Base-by-base conservation (phyloP, 176 grass and related monocot species). In the Thinopyrum elongatum region DNA sequence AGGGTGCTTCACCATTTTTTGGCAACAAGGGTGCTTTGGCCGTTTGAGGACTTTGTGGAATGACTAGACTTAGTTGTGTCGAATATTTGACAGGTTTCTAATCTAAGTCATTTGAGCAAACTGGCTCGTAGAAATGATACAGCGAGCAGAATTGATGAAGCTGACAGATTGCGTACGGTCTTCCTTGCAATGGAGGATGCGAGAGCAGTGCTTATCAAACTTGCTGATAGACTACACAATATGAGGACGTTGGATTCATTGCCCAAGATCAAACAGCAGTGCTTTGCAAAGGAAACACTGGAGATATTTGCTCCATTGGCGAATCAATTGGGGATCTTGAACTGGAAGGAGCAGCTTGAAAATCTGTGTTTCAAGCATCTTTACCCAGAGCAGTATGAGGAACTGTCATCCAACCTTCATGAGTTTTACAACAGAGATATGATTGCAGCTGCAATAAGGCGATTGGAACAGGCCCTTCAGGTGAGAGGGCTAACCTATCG, bases 271-370 rank as follows among this genome's bases (percentile, higher is more conserved):
- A 95, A 95, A 84, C 92, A 86, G 33, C 87, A 95, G 26, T 83
- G 85, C 31, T 93, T 91, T 84, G 88, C 91, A 82, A 92, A 91
- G 84, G 92, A 94, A 90, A 94, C 92, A 3, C 49, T 95, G 68
- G 85, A 91, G 90, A 95, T 91, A 70, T 93, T 97, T 88, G 95
- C 78, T 53, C 93, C 93, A 2, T 84, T 95, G 75, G 93, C 90
- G 3, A 88, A 90, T 85, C 87, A 87, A 39, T 74, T 95, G 53
- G 93, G 93, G 44, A 95, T 95, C 65, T 84, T 82, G 49, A 93
- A 85, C 30, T 90, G 88, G 90, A 95, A 97, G 77, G 95, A 97
- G 80, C 88, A 97, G 63, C 91, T 97, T 74, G 90, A 91, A 88
- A 93, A 95, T 67, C 47, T 94, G 65, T 91, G 92, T 79, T 97